phyloP scores from a whole-genome alignment of 176 grass and related monocot species.

The Oryza rufipogon region DNA sequence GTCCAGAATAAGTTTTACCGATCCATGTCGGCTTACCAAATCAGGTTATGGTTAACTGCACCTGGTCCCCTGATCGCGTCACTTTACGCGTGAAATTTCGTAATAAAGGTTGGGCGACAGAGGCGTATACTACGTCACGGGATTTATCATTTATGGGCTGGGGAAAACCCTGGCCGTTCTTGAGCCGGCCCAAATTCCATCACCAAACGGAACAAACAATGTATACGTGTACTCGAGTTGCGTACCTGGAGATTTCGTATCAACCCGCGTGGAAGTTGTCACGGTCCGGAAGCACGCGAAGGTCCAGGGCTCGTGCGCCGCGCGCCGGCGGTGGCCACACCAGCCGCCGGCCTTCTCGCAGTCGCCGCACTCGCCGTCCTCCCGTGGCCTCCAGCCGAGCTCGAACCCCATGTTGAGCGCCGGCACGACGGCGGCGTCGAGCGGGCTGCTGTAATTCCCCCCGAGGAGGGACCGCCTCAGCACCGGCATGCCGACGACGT shows the following conservation, averaged over 20 bases:
- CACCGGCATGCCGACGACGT: conserved; percentile 48
- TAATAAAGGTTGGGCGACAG: neutral
- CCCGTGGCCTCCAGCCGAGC: conserved; percentile 31
- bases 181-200: neutral
- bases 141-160: neutral
- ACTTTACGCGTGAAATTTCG: neutral
- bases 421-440: conserved; percentile 39
- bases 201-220: neutral
- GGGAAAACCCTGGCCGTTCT: neutral
- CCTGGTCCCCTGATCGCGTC: neutral
- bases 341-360: conserved; percentile 45
- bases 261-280: neutral
- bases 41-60: neutral
- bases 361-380: conserved; percentile 33
- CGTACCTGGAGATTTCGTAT: conserved; percentile 23
- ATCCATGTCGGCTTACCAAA: neutral
- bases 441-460: neutral
- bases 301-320: conserved; percentile 16
- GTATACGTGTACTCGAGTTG: neutral
- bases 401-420: conserved; percentile 66
- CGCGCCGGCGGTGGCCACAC: conserved; percentile 32
- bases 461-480: conserved; percentile 42
- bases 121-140: neutral
- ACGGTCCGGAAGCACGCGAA: conserved; percentile 41
- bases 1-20: neutral